Evolutionary conservation across 805 yeast species (phyloP), one percentile per base, ranked within the genome.

Genomic region (Komagataella pastoris): DNA sequence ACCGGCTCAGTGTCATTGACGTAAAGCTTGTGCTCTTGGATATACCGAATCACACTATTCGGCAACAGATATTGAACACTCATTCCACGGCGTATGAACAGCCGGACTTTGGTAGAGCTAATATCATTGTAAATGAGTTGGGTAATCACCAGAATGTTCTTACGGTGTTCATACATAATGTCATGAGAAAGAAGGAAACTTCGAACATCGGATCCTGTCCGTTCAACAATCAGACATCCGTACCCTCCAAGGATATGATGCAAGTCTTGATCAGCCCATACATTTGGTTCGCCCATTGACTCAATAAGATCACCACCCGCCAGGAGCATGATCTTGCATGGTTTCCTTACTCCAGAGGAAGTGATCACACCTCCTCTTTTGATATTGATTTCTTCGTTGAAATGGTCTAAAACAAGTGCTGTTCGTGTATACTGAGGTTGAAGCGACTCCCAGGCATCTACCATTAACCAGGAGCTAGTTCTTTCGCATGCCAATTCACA

Each of bases 261-360:
- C 60, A 93, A 73, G 67, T 93, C 99, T 53, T 77, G 84, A 65
- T 91, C 98, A 1, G 96, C 96, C 99, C 99, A 93, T 44, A 93
- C 99, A 61, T 91, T 93, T 19, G 99, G 98, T 67, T 93, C 99
- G n/a, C 99, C 99, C 98, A 93, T 93, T 47, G 95, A 83, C 66
- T 93, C 99, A 51, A 93, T 93, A 58, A 93, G 76, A 67, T 93
- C 99, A 47, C 99, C 99, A 50, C 99, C 99, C 0, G 99, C 99
- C 46, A 93, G 72, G 52, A 93, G 75, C 98, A 93, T 91, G 60
- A 93, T 84, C 65, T 91, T 91, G 51, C 86, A 96, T 21, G 96
- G 97, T 52, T 88, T 75, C 54, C 71, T 77, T 51, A 69, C 73
- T 7, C 87, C 86, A 47, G 74, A 70, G 5, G 74, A 71, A 7